Evolutionary conservation across 2,329 filamentous ascomycete genomes (phyloP), one percentile per base, ranked within the genome.

Genomic region (Lithohypha guttulata): DNA sequence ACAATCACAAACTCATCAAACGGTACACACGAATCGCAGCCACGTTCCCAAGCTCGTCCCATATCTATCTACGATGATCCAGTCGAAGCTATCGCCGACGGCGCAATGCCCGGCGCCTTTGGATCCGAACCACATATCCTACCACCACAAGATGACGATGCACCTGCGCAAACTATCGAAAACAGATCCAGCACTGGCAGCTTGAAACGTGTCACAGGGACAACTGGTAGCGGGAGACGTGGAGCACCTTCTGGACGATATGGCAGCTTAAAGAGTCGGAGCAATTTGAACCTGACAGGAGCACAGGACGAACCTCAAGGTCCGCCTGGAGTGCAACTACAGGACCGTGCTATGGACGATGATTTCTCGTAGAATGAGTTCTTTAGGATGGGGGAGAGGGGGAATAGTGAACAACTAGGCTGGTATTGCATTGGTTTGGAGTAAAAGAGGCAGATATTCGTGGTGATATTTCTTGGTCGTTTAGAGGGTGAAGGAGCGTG

Each of bases 281-380:
- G 58, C 43, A 59, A 62, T 30, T 19, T 44, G 32, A 46, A 33
- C 22, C 59, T 34, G 42, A 49, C 42, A 57, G 57, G 39, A 51
- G 54, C 33, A 38, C 8, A 23, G 31, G 14, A 15, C 22, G 13
- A 36, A 11, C 15, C 30, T 28, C 6, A 29, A 29, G 40, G 30
- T 42, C 40, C 30, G 30, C 37, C 27, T 2, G 30, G 35, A 6
- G 41, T 85, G 29, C 78, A 75, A 49, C 64, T 86, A 52, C 75
- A 77, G 53, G 81, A 86, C 58, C 77, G 74, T 59, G 78, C 81
- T 11, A 84, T 84, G 78, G 79, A 84, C 60, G 78, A 83, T 4
- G 35, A 39, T 23, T 39, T 39, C 35, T 39, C 35, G 4, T 39
- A 39, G 35, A 21, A 20, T n/a, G 29, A 15, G 13, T n/a, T 32